Conservation (phyloP, 1,139 yeast species). For the Eremothecium gossypii region DNA sequence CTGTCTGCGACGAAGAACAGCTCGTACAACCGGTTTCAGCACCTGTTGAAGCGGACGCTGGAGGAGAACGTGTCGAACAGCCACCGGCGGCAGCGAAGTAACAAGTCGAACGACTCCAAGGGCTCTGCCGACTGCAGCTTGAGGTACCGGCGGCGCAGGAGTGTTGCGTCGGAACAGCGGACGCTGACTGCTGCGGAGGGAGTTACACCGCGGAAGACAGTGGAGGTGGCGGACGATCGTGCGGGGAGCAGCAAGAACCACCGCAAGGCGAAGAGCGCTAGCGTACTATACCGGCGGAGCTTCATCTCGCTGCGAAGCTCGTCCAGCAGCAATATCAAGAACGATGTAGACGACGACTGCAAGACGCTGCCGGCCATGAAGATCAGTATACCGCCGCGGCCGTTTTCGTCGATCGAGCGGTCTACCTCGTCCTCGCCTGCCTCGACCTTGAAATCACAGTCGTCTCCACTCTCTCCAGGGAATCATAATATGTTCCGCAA, state of each 20-base stretch:
- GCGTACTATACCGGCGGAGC: constrained; percentile 29
- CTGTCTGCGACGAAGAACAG: constrained; percentile 40
- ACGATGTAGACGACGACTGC: constrained; percentile 8
- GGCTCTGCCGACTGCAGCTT: constrained; percentile 22
- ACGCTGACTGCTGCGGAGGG: background rate
- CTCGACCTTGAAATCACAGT: constrained; percentile 35
- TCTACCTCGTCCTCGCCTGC: constrained; percentile 17
- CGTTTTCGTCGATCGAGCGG: constrained; percentile 47
- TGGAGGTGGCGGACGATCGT: background rate
- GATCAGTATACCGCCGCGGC: constrained; percentile 36
- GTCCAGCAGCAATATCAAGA: constrained; percentile 18
- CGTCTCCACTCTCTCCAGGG: constrained; percentile 30
- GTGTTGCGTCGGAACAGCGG: constrained; percentile 1
- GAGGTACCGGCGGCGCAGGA: background rate
- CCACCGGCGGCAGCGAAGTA: constrained; percentile 17
- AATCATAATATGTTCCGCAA: constrained; percentile 45
- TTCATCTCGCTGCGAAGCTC: constrained; percentile 28
- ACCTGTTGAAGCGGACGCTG: constrained; percentile 40
- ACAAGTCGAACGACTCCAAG: constrained; percentile 15
- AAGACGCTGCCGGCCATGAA: constrained; percentile 15
- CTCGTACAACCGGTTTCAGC: constrained; percentile 49
- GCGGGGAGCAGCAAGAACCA: constrained; percentile 13
- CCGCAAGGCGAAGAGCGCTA: constrained; percentile 26
- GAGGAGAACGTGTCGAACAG: constrained; percentile 32
- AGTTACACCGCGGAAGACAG: background rate